Evolutionary conservation across 306 rosid species (phyloP), one percentile per base, ranked within the genome.

Genomic region (Begonia peltatifolia): DNA sequence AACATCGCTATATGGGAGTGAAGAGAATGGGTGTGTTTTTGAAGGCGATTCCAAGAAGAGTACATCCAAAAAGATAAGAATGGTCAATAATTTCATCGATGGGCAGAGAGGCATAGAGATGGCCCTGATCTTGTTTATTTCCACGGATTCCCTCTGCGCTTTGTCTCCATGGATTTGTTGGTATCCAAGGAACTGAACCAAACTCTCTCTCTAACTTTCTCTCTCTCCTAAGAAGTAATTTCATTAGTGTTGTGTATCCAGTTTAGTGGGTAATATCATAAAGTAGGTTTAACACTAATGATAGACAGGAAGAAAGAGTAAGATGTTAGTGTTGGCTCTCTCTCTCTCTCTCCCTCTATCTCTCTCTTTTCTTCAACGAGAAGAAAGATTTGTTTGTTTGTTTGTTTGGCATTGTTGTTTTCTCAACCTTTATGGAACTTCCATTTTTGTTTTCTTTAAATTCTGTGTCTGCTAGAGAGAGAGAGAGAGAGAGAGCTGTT

Each of bases 161-260:
- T 75, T 72, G 80, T 70, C 76, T 66, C 52, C 56, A 58, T 66
- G 42, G 70, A 48, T 15, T 59, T 66, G 80, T 75, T 67, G 68
- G 56, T 56, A 70, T 75, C 56, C 65, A 16, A 52, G 50, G 55
- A 38, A 56, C 15, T 47, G 58, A 66, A 56, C 69, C 71, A 41
- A 53, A 41, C 17, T 74, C 64, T 57, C 51, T 61, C 58, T 63
- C 55, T 17, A 17, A 17, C 18, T 17, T 52, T 64, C 64, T 20
- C 43, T n/a, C 18, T 38, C 14, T 42, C 15, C 52, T 47, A 44
- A 50, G 44, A 22, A 57, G 25, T 12, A 13, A 17, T 43, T 12
- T 57, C 51, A 57, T 43, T 43, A 57, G 47, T 41, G 20, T 51
- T 57, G 17, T 44, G 42, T 13, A 44, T 57, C 30, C 10, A 57